Evolutionary conservation across 108 stramenopile species (phyloP), one percentile per base, ranked within the genome.

Genomic region (Mediolabrus comicus): DNA sequence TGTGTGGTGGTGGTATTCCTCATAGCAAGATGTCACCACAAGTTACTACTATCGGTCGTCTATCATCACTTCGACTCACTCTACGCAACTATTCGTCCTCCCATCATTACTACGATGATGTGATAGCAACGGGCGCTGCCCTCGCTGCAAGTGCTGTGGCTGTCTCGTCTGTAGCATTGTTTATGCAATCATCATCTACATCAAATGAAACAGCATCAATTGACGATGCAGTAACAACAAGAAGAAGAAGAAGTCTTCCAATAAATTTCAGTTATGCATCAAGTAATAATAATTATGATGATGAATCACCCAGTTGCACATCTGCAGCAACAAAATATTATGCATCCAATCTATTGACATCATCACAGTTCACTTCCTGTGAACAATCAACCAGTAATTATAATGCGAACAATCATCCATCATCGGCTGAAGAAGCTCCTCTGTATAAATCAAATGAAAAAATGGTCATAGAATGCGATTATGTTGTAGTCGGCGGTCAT

Each of bases 391-490:
- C 19, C 22, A 24, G 5, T 9, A 49, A 22, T 22, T 22, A 3
- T 3, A 49, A 24, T 22, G 9, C 7, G 19, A 17, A 22, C 33
- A 33, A 7, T 8, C 22, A 49, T 5, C 16, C 17, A 46, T 46
- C 19, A 1, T 16, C 0, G 3, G 11, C 4, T 14, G 17, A 41
- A 17, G 39, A 0, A 41, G 17, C 17, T 46, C n/a, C n/a, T n/a
- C n/a, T n/a, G n/a, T 12, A 7, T 3, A 5, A 22, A 16, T 22
- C 55, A 32, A 32, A 57, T 16, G 19, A 62, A 30, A 43, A 55
- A 19, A 30, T 28, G n/a, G 9, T n/a, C 14, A 56, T 69, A 3
- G 65, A 70, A 19, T 78, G 69, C 46, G 80, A 81, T 43, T 81
- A 77, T 35, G 67, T 58, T 51, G 36, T 81, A 11, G 16, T 81